Conservation (phyloP, 306 rosid genomes). For the Sophora flavescens region DNA sequence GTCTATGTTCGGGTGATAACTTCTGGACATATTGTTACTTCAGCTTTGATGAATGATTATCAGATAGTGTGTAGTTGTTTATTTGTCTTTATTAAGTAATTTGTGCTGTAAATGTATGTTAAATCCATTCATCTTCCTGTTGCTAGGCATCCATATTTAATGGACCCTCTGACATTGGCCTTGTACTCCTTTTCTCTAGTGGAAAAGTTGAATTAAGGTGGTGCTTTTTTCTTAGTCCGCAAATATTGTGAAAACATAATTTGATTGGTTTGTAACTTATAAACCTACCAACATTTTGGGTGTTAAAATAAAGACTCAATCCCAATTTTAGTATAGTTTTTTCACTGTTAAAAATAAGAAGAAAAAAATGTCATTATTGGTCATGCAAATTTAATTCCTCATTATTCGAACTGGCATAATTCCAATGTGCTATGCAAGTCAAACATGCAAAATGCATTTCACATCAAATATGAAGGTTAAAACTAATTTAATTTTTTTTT, state of each 20-base stretch:
- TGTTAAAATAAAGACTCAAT: not conserved
- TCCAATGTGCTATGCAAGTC: not conserved
- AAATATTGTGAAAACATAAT: not conserved
- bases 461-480: not conserved
- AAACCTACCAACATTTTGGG: not conserved
- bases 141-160: constrained; percentile 89
- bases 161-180: constrained; percentile 60
- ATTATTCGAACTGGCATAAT: not conserved
- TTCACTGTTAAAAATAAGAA: not conserved
- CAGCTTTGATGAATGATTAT: constrained; percentile 20
- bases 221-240: constrained; percentile 11
- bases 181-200: constrained; percentile 67
- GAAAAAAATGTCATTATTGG: constrained; percentile 6
- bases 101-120: no score
- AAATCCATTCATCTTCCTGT: constrained; percentile 79
- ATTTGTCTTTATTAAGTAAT: no score
- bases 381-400: not conserved
- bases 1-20: constrained; percentile 11
- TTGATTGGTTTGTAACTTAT: not conserved
- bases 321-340: not conserved
- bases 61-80: constrained; percentile 27
- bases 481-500: not conserved
- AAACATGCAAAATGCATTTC: not conserved
- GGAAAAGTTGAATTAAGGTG: constrained; percentile 92
- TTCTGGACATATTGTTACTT: constrained; percentile 8